Evolutionary conservation across 2,329 filamentous ascomycete species (phyloP).

Genomic region (Aspergillus spinulosporus): DNA sequence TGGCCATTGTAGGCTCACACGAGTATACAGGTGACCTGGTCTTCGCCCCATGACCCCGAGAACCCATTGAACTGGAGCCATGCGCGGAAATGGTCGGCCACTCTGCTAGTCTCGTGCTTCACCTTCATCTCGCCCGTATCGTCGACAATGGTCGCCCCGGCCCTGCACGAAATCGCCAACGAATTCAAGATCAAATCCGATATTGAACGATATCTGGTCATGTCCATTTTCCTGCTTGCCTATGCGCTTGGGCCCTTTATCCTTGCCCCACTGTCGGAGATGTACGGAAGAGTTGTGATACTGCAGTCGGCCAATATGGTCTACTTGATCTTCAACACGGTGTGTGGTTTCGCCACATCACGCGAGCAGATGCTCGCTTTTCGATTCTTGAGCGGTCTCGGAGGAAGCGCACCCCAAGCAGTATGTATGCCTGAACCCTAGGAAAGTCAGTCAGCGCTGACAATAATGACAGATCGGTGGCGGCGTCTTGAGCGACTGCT

Average conservation of each 20-base stretch:
- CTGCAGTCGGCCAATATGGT: conserved; percentile 20
- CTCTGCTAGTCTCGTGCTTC: conserved; percentile 57
- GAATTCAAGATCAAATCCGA: conserved; percentile 54
- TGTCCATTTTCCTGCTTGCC: conserved; percentile 58
- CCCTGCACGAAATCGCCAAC: conserved; percentile 50
- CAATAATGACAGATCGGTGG: conserved; percentile 43
- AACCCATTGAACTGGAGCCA: conserved; percentile 56
- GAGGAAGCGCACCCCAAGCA: conserved; percentile 49
- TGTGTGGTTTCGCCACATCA: conserved; percentile 40
- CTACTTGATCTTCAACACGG: conserved; percentile 20
- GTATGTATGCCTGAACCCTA: conserved; percentile 51
- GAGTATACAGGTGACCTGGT: conserved; percentile 15
- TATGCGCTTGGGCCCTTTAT: conserved; percentile 43
- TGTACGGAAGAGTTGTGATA: conserved; percentile 20
- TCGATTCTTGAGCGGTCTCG: conserved; percentile 59
- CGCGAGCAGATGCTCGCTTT: conserved; percentile 45
- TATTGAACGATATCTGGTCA: conserved; percentile 48
- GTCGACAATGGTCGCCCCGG: conserved; percentile 59
- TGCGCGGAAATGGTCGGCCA: conserved; percentile 58
- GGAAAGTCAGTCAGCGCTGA: neutral
- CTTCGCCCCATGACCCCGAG: conserved; percentile 46
- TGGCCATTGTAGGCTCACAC: neutral
- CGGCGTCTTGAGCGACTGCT: conserved; percentile 53
- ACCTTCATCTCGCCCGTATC: conserved; percentile 64
- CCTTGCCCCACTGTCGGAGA: conserved; percentile 22